Percentiles rank a stretch among this genome's conserved stretches.
Evolutionary conservation across 139 green algal species (phyloP).

Genomic region (Coelastrella sp.): DNA sequence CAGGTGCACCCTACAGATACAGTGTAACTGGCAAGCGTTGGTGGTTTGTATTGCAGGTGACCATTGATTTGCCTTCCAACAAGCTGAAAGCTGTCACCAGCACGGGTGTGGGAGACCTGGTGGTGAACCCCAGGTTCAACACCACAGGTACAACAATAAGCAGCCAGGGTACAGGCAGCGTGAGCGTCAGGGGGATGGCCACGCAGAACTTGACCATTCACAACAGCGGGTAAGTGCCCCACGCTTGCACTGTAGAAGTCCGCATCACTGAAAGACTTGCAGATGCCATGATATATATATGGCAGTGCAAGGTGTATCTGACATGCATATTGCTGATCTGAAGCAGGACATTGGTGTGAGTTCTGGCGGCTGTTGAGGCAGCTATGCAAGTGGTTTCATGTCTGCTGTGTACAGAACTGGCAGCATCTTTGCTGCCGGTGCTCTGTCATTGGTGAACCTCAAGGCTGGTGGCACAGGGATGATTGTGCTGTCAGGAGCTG

Average conservation of each 20-base stretch:
- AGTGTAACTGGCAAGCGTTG: background rate
- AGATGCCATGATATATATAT: no score
- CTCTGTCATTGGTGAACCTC: background rate
- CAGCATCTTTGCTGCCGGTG: background rate
- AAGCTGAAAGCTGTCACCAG: background rate
- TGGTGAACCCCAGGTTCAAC: slow-evolving; percentile 18
- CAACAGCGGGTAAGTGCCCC: slow-evolving; percentile 3
- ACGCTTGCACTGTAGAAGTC: no score
- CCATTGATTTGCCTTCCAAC: background rate
- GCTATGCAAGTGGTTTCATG: no score
- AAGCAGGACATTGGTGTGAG: no score
- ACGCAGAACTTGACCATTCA: background rate
- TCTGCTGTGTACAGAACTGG: background rate
- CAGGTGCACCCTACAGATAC: background rate
- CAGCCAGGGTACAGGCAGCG: background rate
- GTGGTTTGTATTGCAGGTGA: background rate
- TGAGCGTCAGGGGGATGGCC: background rate
- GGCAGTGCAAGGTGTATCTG: no score
- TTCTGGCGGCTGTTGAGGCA: no score
- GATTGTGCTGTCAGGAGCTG: background rate
- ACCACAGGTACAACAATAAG: background rate
- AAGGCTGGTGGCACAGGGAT: background rate
- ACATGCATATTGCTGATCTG: no score
- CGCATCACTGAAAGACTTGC: no score
- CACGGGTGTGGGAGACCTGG: background rate